phyloP scores from a whole-genome alignment of 176 grass and related monocot genomes.

The Rhynchospora tenuis region DNA sequence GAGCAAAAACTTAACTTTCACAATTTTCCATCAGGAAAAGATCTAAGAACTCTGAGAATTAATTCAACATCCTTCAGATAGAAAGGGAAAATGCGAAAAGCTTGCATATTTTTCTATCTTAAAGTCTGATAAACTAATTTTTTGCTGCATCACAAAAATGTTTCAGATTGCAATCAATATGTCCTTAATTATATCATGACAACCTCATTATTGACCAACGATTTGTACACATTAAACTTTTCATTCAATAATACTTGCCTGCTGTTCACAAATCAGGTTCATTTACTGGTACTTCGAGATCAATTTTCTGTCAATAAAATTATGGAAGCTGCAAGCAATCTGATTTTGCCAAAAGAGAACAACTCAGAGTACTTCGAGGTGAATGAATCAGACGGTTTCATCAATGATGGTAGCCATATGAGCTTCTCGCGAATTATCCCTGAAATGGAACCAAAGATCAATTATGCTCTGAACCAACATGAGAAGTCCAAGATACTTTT shows the following conservation, averaged over 20 bases:
- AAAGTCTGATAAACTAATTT: too few species aligned
- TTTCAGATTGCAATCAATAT: too few species aligned
- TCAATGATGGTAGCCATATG: neutral
- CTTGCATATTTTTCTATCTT: too few species aligned
- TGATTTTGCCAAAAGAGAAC: neutral
- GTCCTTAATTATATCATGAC: too few species aligned
- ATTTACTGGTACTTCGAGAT: neutral
- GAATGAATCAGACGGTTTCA: too few species aligned
- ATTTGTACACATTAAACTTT: neutral
- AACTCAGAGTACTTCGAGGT: neutral
- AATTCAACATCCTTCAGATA: too few species aligned
- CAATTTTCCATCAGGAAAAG: too few species aligned
- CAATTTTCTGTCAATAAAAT: neutral
- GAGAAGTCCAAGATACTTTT: neutral
- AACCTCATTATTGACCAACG: too few species aligned
- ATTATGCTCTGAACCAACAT: neutral
- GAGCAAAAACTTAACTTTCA: too few species aligned
- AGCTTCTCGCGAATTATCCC: neutral
- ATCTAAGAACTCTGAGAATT: too few species aligned
- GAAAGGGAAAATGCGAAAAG: too few species aligned
- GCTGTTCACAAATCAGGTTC: neutral
- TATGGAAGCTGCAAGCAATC: neutral
- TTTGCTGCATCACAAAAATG: too few species aligned
- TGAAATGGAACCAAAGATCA: neutral
- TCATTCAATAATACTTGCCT: neutral